A percentile compares a stretch with the other conserved stretches of the same genome.
Conservation (phyloP, 768 basidiomycete genomes). For the Boletellus emodensis region DNA sequence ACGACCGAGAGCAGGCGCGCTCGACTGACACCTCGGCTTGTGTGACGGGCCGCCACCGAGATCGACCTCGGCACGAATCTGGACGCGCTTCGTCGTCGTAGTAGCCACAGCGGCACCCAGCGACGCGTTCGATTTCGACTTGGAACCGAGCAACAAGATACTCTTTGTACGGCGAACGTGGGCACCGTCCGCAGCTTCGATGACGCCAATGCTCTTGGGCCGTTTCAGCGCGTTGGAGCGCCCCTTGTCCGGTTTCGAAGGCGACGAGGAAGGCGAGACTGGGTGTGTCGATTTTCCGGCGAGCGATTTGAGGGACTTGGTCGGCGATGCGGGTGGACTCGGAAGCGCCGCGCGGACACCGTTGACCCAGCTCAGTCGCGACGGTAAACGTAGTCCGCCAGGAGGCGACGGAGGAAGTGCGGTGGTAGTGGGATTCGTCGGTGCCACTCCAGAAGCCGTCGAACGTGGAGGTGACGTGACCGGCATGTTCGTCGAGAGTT, state of each 20-base stretch:
- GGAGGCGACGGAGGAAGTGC: slow-evolving; percentile 25
- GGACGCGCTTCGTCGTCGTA: slow-evolving; percentile 21
- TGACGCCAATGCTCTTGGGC: slow-evolving; percentile 28
- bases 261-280: background rate
- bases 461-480: slow-evolving; percentile 9
- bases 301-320: slow-evolving; percentile 10
- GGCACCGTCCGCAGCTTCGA: slow-evolving; percentile 26
- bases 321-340: slow-evolving; percentile 30
- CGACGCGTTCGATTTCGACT: slow-evolving; percentile 21
- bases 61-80: slow-evolving; percentile 25
- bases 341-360: slow-evolving; percentile 24
- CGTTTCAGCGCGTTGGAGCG: slow-evolving; percentile 15
- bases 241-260: slow-evolving; percentile 6
- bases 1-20: slow-evolving; percentile 13
- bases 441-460: background rate
- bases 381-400: slow-evolving; percentile 30
- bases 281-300: slow-evolving; percentile 5
- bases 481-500: slow-evolving; percentile 9
- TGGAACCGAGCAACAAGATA: slow-evolving; percentile 28
- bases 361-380: slow-evolving; percentile 29
- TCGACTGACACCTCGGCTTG: slow-evolving; percentile 27
- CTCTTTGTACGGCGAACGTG: slow-evolving; percentile 30
- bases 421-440: slow-evolving; percentile 1
- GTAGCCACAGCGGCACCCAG: background rate
- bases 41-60: slow-evolving; percentile 7